Evolutionary conservation across 1,284 basidiomycete species (phyloP), one percentile per base, ranked within the genome.

Genomic region (Xanthoconium separans): DNA sequence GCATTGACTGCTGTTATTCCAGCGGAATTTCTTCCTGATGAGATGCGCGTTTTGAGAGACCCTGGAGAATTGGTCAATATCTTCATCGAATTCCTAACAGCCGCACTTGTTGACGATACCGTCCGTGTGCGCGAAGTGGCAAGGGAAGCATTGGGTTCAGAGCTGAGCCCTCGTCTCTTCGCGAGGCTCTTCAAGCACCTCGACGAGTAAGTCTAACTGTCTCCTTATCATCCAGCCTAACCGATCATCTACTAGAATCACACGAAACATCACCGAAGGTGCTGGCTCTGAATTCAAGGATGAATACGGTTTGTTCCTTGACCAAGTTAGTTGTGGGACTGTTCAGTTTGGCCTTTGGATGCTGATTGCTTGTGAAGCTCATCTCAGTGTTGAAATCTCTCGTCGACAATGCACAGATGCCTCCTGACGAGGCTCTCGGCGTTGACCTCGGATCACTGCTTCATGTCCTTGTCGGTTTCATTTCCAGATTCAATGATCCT

Each of bases 111-210:
- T 13, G 75, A 79, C 31, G 81, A 85, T 20, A 80, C 82, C 48
- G 75, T 85, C 4, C 77, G 83, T 47, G 81, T 88, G 30, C 81
- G 91, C 16, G 89, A 94, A 62, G 79, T 84, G 6, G 87, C 89
- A 4, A 82, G 85, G 64, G 91, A 93, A 56, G 91, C 92, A 0
- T 71, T 95, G 9, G 91, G 93, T 4, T 77, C 78, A 9, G 93
- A 95, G 65, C 73, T 94, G 29, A 87, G 85, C 58, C 84, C 85
- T 20, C 77, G 80, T 42, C 71, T 92, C 41, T 88, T 89, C 59
- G 75, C 79, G 16, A 78, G 78, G 55, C 73, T 95, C 24, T 77
- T 93, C 51, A 82, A 78, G 57, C 83, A 88, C 57, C 75, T 95
- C 52, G 85, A 90, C 48, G 82, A 83, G 90, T 93, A 68, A 62